A percentile compares a stretch with the other conserved stretches of the same genome.
Conservation (phyloP, 495 filamentous ascomycete genomes). For the Aspergillus baeticus region DNA sequence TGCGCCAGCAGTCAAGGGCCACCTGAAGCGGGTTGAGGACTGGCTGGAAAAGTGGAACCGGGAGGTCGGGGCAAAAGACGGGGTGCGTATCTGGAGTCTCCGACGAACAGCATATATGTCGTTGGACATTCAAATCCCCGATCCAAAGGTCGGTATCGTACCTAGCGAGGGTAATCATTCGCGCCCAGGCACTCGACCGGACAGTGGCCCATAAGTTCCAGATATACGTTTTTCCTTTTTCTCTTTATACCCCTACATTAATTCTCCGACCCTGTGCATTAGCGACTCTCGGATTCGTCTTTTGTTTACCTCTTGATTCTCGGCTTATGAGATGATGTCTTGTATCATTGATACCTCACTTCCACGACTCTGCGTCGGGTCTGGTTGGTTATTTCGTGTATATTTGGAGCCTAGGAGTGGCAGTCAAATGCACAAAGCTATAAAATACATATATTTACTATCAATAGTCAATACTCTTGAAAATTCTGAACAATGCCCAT, state of each 20-base stretch:
- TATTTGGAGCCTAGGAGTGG: too few species aligned
- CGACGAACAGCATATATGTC: slow-evolving; percentile 86
- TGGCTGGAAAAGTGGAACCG: slow-evolving; percentile 83
- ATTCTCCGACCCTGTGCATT: slow-evolving; percentile 9
- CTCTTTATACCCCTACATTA: slow-evolving; percentile 17
- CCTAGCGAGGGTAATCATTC: slow-evolving; percentile 39
- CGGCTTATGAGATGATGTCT: slow-evolving; percentile 7
- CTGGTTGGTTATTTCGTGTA: too few species aligned
- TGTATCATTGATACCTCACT: slow-evolving; percentile 21
- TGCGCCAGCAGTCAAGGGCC: slow-evolving; percentile 65
- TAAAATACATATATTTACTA: too few species aligned
- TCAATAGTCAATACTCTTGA: too few species aligned
- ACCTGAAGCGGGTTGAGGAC: slow-evolving; percentile 62
- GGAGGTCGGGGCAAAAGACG: slow-evolving; percentile 53
- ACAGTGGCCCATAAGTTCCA: slow-evolving; percentile 27
- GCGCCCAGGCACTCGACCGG: slow-evolving; percentile 38
- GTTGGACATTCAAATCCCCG: slow-evolving; percentile 82
- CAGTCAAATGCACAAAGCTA: too few species aligned
- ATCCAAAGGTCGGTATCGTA: slow-evolving; percentile 65
- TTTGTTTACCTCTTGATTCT: slow-evolving; percentile 7
- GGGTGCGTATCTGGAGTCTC: slow-evolving; percentile 72
- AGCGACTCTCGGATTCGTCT: slow-evolving; percentile 14
- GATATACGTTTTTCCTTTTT: slow-evolving; percentile 8
- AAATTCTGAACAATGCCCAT: too few species aligned
- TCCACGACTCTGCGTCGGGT: too few species aligned